Evolutionary conservation across 1,139 yeast genomes (phyloP), one percentile per base, ranked within the genome.

Genomic region (Yamadazyma dendronema): DNA sequence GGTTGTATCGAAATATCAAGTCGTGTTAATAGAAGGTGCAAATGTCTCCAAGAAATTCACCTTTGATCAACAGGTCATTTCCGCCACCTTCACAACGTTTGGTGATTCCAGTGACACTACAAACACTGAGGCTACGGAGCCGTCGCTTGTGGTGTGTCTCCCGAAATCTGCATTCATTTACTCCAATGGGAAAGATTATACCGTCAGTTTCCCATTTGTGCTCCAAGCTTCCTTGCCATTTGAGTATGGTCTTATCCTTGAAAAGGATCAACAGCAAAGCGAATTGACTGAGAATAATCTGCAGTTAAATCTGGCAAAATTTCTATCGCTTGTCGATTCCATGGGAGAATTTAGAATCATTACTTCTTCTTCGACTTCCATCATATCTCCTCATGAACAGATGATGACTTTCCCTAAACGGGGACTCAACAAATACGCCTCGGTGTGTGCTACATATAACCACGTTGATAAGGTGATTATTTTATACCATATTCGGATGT

Each of bases 311-410:
- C 42, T 58, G 49, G 64, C 79, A 3, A 69, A 73, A 35, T 79
- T 85, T 48, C 62, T 84, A 42, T 74, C 88, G 0, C 59, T 86
- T 46, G 72, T 77, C 1, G 90, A 84, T 49, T 90, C 95, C 1
- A 62, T 82, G 33, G 77, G 77, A 3, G 90, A 85, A 16, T 65
- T 83, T 35, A 82, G 90, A 2, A 62, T 77, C 4, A 76, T 86
- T 3, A 76, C 81, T 0, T 78, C 92, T 0, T 80, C 89, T 0
- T 79, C 92, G 1, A 81, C 85, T 0, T 75, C 88, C 1, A 77
- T 81, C 1, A 74, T 87, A 10, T 70, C 83, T 0, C 61, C 74
- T 2, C 63, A 67, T 31, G 95, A 86, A 52, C 74, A 72, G 37
- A 54, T 86, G 30, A 52, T 77, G 31, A 56, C 67, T 17, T 79